Percentiles rank a stretch among this genome's conserved stretches.
Evolutionary conservation across 2,329 filamentous ascomycete species (phyloP).

Genomic region (Hypoxylon sp.): DNA sequence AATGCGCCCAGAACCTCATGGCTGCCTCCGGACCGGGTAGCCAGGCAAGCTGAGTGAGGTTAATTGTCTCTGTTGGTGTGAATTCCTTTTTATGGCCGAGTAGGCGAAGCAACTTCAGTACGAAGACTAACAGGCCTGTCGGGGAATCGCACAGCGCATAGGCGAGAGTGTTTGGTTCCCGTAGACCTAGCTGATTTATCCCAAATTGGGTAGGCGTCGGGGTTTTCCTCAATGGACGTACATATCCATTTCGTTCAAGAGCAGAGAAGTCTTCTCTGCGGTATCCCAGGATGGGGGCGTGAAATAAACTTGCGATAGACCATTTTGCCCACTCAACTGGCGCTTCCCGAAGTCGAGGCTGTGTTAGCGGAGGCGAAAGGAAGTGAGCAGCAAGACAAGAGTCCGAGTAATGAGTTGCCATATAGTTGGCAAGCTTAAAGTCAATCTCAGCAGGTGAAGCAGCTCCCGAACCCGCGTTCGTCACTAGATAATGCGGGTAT

Average conservation of each 20-base stretch:
- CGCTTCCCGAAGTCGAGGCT: conserved; percentile 60
- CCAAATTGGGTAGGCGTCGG: conserved; percentile 46
- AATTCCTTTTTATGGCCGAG: conserved; percentile 58
- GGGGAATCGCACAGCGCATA: conserved; percentile 74
- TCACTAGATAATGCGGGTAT: conserved; percentile 70
- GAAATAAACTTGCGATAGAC: conserved; percentile 64
- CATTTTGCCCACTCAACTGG: conserved; percentile 67
- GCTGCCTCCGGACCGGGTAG: conserved; percentile 73
- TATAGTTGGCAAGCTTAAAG: conserved; percentile 61
- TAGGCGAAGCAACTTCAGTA: conserved; percentile 61
- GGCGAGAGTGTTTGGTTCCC: conserved; percentile 66
- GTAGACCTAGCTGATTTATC: conserved; percentile 50
- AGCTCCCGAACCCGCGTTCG: conserved; percentile 64
- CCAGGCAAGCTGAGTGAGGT: conserved; percentile 73
- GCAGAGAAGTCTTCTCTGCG: conserved; percentile 63
- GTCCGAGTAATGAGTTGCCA: conserved; percentile 62
- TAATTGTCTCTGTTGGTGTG: conserved; percentile 67
- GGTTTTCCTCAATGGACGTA: conserved; percentile 34
- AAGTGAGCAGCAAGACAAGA: conserved; percentile 72
- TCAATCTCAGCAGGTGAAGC: conserved; percentile 63
- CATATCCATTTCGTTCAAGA: conserved; percentile 49
- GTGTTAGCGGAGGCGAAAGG: conserved; percentile 66
- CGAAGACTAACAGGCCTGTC: conserved; percentile 67
- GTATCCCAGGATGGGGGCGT: conserved; percentile 68
- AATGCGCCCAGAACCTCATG: conserved; percentile 67